phyloP scores from a whole-genome alignment of 164 flowering plant genomes.

The Paratinospora sagittata region DNA sequence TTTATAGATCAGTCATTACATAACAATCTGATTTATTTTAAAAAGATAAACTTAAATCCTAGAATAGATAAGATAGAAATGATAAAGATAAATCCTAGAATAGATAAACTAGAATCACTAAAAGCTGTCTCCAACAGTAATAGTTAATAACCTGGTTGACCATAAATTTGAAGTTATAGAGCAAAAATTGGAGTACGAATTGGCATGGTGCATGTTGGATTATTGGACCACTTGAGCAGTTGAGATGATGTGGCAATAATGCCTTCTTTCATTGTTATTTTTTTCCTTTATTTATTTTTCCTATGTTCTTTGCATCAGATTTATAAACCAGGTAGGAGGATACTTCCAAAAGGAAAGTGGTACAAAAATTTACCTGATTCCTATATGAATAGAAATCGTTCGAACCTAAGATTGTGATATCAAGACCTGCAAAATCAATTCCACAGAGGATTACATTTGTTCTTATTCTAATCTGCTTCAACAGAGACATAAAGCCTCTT shows the following conservation, averaged over 20 bases:
- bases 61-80: no score
- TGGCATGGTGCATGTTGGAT: not conserved
- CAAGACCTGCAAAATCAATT: constrained; percentile 77
- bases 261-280: not conserved
- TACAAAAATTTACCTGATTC: constrained; percentile 49
- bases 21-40: no score
- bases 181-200: not conserved
- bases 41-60: no score
- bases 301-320: not conserved
- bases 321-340: not conserved
- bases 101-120: no score
- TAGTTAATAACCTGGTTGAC: no score
- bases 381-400: constrained; percentile 96
- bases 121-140: no score
- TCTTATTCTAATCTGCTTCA: not conserved
- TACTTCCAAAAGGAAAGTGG: not conserved
- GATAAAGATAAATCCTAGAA: no score
- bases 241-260: not conserved
- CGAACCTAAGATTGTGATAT: constrained; percentile 82
- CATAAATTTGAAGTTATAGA: not conserved
- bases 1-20: no score
- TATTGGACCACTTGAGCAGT: not conserved
- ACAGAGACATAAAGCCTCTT: constrained; percentile 15
- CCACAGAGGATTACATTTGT: constrained; percentile 13
- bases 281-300: not conserved